Conservation (phyloP, 768 basidiomycete species). For the Hygrocybe punicea region DNA sequence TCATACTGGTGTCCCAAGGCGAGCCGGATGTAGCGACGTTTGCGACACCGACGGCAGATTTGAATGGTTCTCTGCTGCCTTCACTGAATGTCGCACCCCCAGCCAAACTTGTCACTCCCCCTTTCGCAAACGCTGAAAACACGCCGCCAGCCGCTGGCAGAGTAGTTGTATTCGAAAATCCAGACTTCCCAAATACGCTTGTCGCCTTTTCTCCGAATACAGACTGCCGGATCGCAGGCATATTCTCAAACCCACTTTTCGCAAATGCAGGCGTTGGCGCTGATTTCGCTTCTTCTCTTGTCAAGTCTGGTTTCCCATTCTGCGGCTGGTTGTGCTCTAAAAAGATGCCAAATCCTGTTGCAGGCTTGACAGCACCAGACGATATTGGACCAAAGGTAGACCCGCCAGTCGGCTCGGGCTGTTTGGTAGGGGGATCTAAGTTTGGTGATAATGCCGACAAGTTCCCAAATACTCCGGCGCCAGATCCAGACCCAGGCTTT, state of each 20-base stretch:
- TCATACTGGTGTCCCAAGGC: background rate
- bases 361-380: constrained; percentile 3
- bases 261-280: background rate
- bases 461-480: background rate
- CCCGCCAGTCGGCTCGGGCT: constrained; percentile 6
- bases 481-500: background rate
- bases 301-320: too few species aligned
- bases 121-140: constrained; percentile 6
- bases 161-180: background rate
- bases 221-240: background rate
- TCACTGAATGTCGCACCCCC: background rate
- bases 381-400: constrained; percentile 9
- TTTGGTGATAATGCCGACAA: constrained; percentile 20
- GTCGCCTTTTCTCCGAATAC: background rate
- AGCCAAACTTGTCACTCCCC: background rate
- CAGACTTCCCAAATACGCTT: background rate
- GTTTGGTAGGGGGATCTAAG: constrained; percentile 22
- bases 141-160: background rate
- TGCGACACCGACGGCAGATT: background rate
- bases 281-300: background rate
- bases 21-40: background rate
- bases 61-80: background rate
- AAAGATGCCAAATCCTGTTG: constrained; percentile 42
- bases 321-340: background rate
- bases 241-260: constrained; percentile 1